Conservation (phyloP, 495 filamentous ascomycete species). For the Penicillium diatomitis region DNA sequence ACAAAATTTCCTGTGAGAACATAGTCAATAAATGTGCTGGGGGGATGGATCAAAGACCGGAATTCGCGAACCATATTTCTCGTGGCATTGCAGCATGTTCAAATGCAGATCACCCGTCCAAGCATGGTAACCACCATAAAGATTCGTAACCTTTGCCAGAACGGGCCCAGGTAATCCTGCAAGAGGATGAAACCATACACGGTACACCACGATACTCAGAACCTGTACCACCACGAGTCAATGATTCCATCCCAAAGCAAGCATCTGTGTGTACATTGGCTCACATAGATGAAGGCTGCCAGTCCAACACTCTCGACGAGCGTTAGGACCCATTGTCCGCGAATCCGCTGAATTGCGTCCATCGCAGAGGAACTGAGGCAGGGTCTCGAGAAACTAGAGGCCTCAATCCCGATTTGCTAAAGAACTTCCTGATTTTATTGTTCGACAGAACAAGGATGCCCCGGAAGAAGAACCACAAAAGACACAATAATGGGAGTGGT, state of each 20-base stretch:
- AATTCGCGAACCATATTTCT: slow-evolving; percentile 40
- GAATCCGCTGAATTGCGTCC: background rate
- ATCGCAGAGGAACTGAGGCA: background rate
- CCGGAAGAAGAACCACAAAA: no score
- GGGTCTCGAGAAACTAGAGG: no score
- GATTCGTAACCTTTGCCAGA: slow-evolving; percentile 32
- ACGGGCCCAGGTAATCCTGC: slow-evolving; percentile 24
- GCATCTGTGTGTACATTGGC: background rate
- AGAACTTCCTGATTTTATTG: no score
- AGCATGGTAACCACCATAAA: slow-evolving; percentile 47
- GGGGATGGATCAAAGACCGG: background rate
- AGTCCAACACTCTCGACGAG: background rate
- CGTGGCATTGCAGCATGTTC: slow-evolving; percentile 46
- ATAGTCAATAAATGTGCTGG: background rate
- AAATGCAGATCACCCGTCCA: slow-evolving; percentile 38
- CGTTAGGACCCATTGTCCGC: background rate
- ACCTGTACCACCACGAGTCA: background rate
- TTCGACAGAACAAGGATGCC: no score
- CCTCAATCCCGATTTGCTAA: no score
- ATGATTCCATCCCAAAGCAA: no score
- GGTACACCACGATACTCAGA: background rate
- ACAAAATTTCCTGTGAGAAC: background rate
- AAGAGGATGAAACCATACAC: slow-evolving; percentile 14
- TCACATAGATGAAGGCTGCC: background rate
- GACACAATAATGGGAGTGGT: no score